phyloP scores from a whole-genome alignment of 2,329 filamentous ascomycete genomes.

The Colletotrichum gloeosporioides region DNA sequence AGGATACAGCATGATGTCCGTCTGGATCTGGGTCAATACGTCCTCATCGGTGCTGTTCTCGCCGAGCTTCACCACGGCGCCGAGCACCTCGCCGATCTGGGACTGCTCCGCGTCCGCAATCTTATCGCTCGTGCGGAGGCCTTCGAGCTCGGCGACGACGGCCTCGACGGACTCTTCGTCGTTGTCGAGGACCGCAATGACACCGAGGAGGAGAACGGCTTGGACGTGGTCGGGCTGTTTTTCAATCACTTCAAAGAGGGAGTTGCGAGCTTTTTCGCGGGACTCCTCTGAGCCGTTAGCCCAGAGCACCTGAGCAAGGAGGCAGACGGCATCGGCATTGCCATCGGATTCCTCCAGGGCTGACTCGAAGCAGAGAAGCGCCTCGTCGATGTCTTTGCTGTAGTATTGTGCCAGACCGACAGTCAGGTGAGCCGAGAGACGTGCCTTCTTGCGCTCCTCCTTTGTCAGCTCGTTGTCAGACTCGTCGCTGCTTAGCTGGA shows the following conservation, averaged over 20 bases:
- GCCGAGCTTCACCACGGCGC: conserved; percentile 71
- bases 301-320: conserved; percentile 92
- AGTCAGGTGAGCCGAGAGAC: conserved; percentile 85
- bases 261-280: conserved; percentile 75
- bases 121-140: conserved; percentile 70
- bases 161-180: conserved; percentile 83
- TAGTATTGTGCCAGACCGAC: conserved; percentile 85
- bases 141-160: conserved; percentile 78
- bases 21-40: conserved; percentile 70
- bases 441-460: conserved; percentile 71
- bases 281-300: conserved; percentile 80
- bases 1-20: conserved; percentile 82
- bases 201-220: conserved; percentile 80
- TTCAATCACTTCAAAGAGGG: conserved; percentile 83
- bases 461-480: conserved; percentile 68
- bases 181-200: conserved; percentile 81
- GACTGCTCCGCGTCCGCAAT: conserved; percentile 69
- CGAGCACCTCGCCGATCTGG: conserved; percentile 75
- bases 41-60: conserved; percentile 53
- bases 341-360: conserved; percentile 78
- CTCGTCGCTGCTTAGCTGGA: conserved; percentile 79
- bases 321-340: conserved; percentile 83
- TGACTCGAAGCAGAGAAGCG: conserved; percentile 79
- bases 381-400: conserved; percentile 65
- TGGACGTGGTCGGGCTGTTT: conserved; percentile 76